Conservation (phyloP, 345 rosid genomes). For the Populus ilicifolia region DNA sequence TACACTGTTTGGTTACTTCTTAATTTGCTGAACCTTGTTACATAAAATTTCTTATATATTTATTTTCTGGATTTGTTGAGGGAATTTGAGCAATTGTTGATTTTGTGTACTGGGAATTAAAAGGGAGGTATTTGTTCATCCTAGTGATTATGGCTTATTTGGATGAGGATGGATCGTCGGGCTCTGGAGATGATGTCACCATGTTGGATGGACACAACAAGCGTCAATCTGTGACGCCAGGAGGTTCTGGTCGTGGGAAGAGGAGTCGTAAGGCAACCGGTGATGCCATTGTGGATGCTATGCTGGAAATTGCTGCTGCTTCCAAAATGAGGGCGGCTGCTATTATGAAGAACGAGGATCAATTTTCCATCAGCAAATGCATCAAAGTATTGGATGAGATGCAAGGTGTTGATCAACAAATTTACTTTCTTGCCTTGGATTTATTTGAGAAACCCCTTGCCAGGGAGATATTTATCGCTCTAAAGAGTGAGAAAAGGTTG, state of each 20-base stretch:
- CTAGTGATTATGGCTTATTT: conserved; percentile 38
- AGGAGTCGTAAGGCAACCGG: conserved; percentile 71
- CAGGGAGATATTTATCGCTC: conserved; percentile 65
- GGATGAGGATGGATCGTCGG: conserved; percentile 55
- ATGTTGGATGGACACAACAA: conserved; percentile 56
- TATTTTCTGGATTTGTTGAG: neutral
- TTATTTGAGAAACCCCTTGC: conserved; percentile 65
- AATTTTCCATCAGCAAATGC: conserved; percentile 81
- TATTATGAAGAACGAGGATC: conserved; percentile 58
- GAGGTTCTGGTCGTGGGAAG: conserved; percentile 51
- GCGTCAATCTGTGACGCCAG: conserved; percentile 38
- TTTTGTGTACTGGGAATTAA: neutral
- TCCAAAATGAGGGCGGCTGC: conserved; percentile 75
- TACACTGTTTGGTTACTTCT: neutral
- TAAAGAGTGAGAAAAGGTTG: conserved; percentile 66
- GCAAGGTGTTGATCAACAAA: conserved; percentile 64
- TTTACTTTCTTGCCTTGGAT: conserved; percentile 70
- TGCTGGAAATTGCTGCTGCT: conserved; percentile 85
- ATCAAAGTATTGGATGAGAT: conserved; percentile 69
- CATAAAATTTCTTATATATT: neutral
- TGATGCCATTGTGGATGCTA: conserved; percentile 84
- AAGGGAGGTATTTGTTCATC: conserved; percentile 23
- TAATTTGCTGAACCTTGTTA: neutral
- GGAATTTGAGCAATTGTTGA: neutral
- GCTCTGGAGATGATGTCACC: conserved; percentile 55